A percentile compares a stretch with the other conserved stretches of the same genome.
phyloP scores from a whole-genome alignment of 345 rosid genomes.

The Citropsis articulata region DNA sequence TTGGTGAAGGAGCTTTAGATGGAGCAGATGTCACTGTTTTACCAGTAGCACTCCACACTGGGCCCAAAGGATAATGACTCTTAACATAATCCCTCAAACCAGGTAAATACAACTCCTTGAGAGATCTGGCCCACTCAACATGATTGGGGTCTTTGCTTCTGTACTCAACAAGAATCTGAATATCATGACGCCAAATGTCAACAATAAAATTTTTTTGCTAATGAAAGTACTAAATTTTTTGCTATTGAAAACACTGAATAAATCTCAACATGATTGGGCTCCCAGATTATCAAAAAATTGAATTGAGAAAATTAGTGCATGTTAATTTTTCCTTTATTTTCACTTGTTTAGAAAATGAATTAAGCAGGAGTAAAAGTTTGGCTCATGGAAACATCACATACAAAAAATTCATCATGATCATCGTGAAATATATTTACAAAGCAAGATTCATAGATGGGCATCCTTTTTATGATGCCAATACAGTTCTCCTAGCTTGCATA shows the following conservation, averaged over 20 bases:
- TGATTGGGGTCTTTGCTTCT: slow-evolving; percentile 80
- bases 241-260: background rate
- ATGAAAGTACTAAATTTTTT: background rate
- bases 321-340: background rate
- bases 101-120: slow-evolving; percentile 88
- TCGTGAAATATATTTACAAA: background rate
- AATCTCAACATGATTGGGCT: no score
- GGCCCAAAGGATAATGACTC: slow-evolving; percentile 84
- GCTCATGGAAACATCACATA: slow-evolving; percentile 1
- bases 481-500: background rate
- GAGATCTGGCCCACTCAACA: slow-evolving; percentile 96
- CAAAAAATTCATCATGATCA: background rate
- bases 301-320: background rate
- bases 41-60: slow-evolving; percentile 78
- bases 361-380: background rate
- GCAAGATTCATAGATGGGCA: background rate
- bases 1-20: slow-evolving; percentile 48
- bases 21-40: slow-evolving; percentile 47
- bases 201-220: slow-evolving; percentile 4
- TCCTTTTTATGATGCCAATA: background rate
- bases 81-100: slow-evolving; percentile 92
- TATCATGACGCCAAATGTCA: slow-evolving; percentile 18
- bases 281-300: background rate
- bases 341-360: background rate
- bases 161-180: slow-evolving; percentile 84